Conservation (phyloP, 2,329 filamentous ascomycete genomes). For the Ploettnerulaceae sp. region DNA sequence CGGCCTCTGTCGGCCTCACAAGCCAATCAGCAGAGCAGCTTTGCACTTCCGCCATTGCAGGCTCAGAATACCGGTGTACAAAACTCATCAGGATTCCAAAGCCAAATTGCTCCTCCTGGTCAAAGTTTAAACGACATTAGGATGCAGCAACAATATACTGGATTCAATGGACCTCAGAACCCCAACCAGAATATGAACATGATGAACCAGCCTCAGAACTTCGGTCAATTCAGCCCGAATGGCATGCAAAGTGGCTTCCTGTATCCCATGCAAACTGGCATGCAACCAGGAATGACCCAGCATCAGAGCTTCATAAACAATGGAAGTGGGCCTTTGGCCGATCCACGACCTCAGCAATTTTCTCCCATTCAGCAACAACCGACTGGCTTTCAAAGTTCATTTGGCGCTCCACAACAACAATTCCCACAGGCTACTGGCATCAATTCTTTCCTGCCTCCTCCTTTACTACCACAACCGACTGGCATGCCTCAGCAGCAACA, state of each 20-base stretch:
- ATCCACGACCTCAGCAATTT: constrained; percentile 51
- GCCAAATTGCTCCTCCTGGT: constrained; percentile 64
- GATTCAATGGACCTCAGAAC: constrained; percentile 44
- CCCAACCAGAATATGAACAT: constrained; percentile 38
- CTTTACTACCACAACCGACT: constrained; percentile 57
- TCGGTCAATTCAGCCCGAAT: constrained; percentile 32
- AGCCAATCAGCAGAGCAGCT: constrained; percentile 68
- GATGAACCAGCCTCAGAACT: constrained; percentile 28
- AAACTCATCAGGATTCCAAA: constrained; percentile 45
- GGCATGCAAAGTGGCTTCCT: constrained; percentile 27
- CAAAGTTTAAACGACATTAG: constrained; percentile 72
- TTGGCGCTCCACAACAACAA: constrained; percentile 36
- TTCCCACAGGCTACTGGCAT: constrained; percentile 40
- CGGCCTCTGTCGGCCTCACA: constrained; percentile 85
- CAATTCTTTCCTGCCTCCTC: constrained; percentile 54
- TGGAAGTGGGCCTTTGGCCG: constrained; percentile 48
- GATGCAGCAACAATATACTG: constrained; percentile 59
- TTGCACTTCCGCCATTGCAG: constrained; percentile 70
- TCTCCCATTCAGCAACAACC: constrained; percentile 46
- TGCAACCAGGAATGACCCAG: constrained; percentile 25
- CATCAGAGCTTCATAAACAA: constrained; percentile 38
- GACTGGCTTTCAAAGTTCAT: constrained; percentile 44
- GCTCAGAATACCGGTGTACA: constrained; percentile 75
- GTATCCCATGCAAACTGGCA: constrained; percentile 26
- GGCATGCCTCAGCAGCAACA: constrained; percentile 44